phyloP scores from a whole-genome alignment of 306 rosid species.

The Mimosa bimucronata region DNA sequence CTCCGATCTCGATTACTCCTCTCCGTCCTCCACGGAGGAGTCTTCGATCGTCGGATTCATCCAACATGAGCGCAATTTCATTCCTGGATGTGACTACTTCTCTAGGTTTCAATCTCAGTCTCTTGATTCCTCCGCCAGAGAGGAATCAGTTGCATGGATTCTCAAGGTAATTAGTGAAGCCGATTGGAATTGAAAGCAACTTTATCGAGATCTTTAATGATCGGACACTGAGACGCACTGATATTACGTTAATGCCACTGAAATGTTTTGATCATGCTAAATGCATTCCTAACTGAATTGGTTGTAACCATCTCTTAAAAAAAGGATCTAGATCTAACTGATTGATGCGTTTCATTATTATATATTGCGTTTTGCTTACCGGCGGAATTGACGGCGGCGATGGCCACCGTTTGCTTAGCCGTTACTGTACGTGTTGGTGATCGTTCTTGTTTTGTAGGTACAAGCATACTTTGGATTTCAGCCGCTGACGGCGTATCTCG shows the following conservation, averaged over 20 bases:
- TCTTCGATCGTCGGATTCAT: conserved; percentile 66
- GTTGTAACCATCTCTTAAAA: background rate
- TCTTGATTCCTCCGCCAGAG: conserved; percentile 70
- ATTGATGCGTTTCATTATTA: background rate
- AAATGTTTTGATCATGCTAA: background rate
- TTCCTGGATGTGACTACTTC: no score
- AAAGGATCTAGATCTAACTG: conserved; percentile 39
- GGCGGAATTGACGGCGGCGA: conserved; percentile 17
- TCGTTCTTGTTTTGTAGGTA: conserved; percentile 49
- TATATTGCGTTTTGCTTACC: background rate
- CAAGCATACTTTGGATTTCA: conserved; percentile 67
- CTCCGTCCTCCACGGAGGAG: conserved; percentile 49
- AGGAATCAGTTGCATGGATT: conserved; percentile 85
- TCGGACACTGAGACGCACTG: background rate
- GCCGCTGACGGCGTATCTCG: conserved; percentile 83
- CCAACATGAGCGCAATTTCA: conserved; percentile 69
- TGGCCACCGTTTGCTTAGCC: background rate
- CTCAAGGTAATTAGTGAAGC: conserved; percentile 65
- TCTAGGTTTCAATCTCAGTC: no score
- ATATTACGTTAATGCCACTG: conserved; percentile 45
- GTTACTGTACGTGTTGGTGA: background rate
- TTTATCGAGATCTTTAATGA: background rate
- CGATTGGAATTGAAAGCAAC: background rate
- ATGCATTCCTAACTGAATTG: background rate
- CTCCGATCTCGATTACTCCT: conserved; percentile 51